phyloP scores from a whole-genome alignment of 2,329 filamentous ascomycete genomes.

The Aureobasidium sp. region DNA sequence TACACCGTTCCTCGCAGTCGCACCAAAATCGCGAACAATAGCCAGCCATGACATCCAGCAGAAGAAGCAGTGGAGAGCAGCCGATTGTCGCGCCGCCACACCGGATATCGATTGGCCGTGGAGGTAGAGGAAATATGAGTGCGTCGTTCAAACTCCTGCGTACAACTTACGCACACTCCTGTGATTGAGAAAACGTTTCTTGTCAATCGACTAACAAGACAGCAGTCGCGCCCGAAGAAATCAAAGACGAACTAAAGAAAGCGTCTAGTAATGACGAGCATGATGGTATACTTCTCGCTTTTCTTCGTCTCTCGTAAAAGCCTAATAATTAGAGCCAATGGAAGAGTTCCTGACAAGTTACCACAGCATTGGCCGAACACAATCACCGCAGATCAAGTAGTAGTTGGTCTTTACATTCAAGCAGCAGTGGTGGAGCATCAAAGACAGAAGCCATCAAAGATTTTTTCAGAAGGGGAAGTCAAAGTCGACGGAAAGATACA shows the following conservation, averaged over 20 bases:
- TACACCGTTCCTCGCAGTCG: too few species aligned
- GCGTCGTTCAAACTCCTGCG: background rate
- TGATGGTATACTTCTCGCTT: background rate
- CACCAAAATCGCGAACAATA: too few species aligned
- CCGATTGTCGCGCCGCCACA: background rate
- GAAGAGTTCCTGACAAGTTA: background rate
- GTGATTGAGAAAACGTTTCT: background rate
- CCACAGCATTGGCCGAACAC: background rate
- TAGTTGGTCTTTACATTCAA: background rate
- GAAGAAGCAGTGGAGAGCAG: background rate
- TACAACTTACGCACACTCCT: too few species aligned
- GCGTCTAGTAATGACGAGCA: background rate
- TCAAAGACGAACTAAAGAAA: slow-evolving; percentile 1
- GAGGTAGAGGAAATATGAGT: slow-evolving; percentile 4
- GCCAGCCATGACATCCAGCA: background rate
- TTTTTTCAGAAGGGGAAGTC: background rate
- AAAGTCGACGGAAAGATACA: background rate
- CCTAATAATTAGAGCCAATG: too few species aligned
- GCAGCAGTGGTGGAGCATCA: background rate
- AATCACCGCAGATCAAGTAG: background rate
- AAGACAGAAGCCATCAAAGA: slow-evolving; percentile 2
- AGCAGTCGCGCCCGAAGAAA: slow-evolving; percentile 1
- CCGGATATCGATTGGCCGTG: background rate
- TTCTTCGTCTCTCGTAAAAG: too few species aligned
- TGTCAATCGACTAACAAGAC: background rate